phyloP scores from a whole-genome alignment of 73 alveolate species.

The Durusdinium trenchii region DNA sequence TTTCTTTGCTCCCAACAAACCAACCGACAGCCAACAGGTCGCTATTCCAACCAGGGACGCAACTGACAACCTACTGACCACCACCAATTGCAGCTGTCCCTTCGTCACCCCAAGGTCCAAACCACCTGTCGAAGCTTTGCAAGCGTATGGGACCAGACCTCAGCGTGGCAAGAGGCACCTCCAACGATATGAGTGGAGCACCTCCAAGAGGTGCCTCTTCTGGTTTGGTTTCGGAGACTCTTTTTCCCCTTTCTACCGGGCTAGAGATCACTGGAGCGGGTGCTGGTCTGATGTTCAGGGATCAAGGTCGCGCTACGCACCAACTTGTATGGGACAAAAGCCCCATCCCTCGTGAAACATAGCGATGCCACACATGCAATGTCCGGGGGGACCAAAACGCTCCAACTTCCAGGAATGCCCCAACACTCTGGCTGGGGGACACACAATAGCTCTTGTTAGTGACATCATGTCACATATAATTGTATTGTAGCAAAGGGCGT shows the following conservation, averaged over 20 bases:
- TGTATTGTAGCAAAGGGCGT: no score
- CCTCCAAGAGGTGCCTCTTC: background rate
- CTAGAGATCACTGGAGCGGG: no score
- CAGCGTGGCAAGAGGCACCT: background rate
- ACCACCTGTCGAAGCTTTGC: conserved; percentile 23
- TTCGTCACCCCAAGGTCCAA: background rate
- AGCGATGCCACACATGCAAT: no score
- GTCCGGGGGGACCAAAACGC: background rate
- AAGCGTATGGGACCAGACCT: conserved; percentile 54
- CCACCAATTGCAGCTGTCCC: background rate
- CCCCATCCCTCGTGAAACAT: no score
- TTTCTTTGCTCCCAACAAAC: background rate
- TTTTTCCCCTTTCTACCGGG: background rate
- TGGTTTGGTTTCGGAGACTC: background rate
- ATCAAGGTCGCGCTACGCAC: background rate
- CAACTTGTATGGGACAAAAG: background rate
- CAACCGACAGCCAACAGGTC: no score
- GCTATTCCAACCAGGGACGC: background rate
- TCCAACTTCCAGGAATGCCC: no score
- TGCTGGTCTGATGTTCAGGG: background rate
- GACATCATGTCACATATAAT: no score
- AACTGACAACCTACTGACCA: background rate
- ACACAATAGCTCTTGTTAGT: no score
- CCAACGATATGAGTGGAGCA: background rate
- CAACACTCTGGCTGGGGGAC: no score